Evolutionary conservation across 2,329 filamentous ascomycete species (phyloP).

Genomic region (Penicillium frequentans): DNA sequence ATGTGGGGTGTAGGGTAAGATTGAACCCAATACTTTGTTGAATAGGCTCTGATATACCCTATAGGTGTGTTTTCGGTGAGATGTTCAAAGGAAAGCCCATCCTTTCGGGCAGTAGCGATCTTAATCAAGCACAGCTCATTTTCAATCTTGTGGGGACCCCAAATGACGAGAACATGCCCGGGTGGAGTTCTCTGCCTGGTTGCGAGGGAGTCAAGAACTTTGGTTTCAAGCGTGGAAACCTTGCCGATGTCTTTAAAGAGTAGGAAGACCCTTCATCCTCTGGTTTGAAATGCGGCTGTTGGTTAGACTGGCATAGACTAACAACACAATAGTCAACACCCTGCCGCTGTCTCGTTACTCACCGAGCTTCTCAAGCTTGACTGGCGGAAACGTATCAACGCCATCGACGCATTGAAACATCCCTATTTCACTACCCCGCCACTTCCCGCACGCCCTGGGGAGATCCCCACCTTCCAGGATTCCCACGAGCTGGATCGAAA

Average conservation of each 20-base stretch:
- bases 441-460: constrained; percentile 75
- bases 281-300: neutral
- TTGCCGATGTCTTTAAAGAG: constrained; percentile 74
- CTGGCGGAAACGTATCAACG: constrained; percentile 86
- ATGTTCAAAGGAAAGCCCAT: constrained; percentile 96
- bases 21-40: neutral
- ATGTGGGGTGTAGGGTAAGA: constrained; percentile 94
- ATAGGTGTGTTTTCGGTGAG: constrained; percentile 93
- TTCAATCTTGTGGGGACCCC: constrained; percentile 91
- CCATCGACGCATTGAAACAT: constrained; percentile 88
- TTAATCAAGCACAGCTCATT: constrained; percentile 87
- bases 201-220: constrained; percentile 70
- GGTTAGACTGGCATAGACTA: neutral
- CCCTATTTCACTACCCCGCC: constrained; percentile 83
- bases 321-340: constrained; percentile 55
- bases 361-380: constrained; percentile 83
- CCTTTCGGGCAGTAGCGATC: constrained; percentile 82
- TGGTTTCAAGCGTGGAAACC: constrained; percentile 61
- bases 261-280: constrained; percentile 38
- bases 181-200: constrained; percentile 79
- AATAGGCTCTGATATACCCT: constrained; percentile 23
- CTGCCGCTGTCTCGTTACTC: constrained; percentile 74
- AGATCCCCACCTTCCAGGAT: constrained; percentile 89
- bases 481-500: constrained; percentile 95
- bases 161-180: constrained; percentile 88